Conservation (phyloP, 1,284 basidiomycete species). For the Papiliotrema nemorosa region DNA sequence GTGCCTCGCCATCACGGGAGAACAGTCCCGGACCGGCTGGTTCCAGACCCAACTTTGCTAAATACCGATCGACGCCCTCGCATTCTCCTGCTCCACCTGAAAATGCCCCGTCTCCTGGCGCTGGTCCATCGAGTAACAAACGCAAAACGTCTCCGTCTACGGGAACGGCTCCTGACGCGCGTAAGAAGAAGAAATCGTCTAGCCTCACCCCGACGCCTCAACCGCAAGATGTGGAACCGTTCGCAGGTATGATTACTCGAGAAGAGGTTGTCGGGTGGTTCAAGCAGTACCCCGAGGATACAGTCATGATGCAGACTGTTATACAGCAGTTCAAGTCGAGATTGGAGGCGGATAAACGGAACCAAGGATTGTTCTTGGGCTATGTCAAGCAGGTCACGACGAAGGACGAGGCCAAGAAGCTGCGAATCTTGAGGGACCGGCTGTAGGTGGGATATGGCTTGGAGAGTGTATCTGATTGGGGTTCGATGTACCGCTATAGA, state of each 20-base stretch:
- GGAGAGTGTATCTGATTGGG: no score
- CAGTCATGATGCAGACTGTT: constrained; percentile 23
- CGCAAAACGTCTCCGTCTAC: constrained; percentile 14
- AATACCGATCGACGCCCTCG: no score
- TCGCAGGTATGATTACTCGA: constrained; percentile 35
- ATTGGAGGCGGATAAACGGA: constrained; percentile 18
- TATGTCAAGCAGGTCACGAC: constrained; percentile 26
- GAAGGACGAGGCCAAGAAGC: constrained; percentile 17
- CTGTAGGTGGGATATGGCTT: constrained; percentile 5
- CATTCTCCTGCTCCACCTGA: no score
- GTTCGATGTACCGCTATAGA: no score
- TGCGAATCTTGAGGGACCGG: constrained; percentile 26
- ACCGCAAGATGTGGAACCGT: constrained; percentile 19
- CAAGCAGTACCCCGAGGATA: constrained; percentile 8
- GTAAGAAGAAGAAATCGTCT: constrained; percentile 52
- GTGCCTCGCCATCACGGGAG: constrained; percentile 4
- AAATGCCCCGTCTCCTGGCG: no score
- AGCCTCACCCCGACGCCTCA: constrained; percentile 38
- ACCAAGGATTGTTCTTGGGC: constrained; percentile 30
- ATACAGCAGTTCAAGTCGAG: constrained; percentile 28
- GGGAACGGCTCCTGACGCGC: constrained; percentile 8
- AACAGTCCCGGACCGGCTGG: constrained; percentile 4
- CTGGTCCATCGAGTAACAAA: constrained; percentile 7
- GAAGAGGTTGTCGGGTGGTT: constrained; percentile 40
- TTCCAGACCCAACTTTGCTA: not conserved